Percentiles rank a stretch among this genome's conserved stretches.
Conservation (phyloP, 768 basidiomycete genomes). For the Lentinula lateritia region DNA sequence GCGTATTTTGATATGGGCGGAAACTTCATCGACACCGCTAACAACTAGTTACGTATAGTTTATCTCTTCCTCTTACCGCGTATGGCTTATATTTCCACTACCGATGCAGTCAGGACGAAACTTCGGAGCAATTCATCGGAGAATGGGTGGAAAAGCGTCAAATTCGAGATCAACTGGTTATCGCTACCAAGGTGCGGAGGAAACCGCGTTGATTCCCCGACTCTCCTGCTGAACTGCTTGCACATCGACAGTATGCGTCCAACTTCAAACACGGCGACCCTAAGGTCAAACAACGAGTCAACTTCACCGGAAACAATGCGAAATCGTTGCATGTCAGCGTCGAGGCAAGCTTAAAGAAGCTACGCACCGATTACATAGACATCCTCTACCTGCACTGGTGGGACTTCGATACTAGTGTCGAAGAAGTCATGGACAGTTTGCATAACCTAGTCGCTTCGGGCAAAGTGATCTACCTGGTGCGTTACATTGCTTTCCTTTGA, state of each 20-base stretch:
- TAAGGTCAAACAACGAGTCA: constrained; percentile 13
- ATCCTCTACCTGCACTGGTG: constrained; percentile 17
- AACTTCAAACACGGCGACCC: constrained; percentile 4
- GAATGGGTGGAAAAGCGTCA: constrained; percentile 36
- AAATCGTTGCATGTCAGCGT: constrained; percentile 29
- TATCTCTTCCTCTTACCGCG: neutral
- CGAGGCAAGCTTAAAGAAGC: constrained; percentile 23
- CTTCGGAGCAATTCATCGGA: constrained; percentile 34
- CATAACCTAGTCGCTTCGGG: constrained; percentile 38
- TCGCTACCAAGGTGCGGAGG: constrained; percentile 23
- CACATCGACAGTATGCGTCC: constrained; percentile 1
- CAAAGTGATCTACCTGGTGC: constrained; percentile 34
- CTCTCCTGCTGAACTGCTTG: neutral
- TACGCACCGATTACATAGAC: constrained; percentile 25
- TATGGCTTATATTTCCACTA: neutral
- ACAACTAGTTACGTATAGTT: constrained; percentile 25
- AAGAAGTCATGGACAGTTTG: constrained; percentile 25
- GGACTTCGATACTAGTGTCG: constrained; percentile 14
- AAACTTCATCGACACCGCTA: constrained; percentile 13
- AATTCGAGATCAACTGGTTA: constrained; percentile 34
- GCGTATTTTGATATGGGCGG: constrained; percentile 37
- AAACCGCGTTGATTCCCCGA: neutral
- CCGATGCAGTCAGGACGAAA: constrained; percentile 25
- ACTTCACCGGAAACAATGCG: constrained; percentile 29
- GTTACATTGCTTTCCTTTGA: neutral